Conservation (phyloP, 768 basidiomycete species). For the Chalciporus pseudorubinellus region DNA sequence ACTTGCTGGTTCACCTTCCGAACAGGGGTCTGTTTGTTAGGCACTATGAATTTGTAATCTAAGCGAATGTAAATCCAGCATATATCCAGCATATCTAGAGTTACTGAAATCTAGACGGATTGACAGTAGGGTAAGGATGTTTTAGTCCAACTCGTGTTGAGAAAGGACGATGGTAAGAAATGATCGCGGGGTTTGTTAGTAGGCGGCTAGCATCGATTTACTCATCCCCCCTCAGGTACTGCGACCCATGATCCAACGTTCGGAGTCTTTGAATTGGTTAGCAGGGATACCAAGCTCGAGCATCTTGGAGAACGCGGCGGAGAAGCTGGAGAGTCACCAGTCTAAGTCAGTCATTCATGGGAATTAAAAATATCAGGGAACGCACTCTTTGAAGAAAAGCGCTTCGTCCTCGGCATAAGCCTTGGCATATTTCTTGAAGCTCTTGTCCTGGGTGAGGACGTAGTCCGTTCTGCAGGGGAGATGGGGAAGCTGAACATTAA, state of each 20-base stretch:
- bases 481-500: not conserved
- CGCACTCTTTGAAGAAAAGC: conserved; percentile 93
- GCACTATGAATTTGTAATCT: no score
- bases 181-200: no score
- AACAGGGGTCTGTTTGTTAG: no score
- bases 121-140: no score
- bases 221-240: no score
- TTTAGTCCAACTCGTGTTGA: no score
- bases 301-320: conserved; percentile 69
- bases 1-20: no score
- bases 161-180: no score
- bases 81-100: no score
- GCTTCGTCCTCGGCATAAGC: conserved; percentile 83
- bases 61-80: no score
- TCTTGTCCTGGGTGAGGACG: conserved; percentile 84
- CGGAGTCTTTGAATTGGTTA: conserved; percentile 66
- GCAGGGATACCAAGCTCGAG: conserved; percentile 93
- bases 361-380: conserved; percentile 5
- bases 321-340: conserved; percentile 57
- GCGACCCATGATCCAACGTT: conserved; percentile 67
- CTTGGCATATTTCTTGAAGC: conserved; percentile 85
- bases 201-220: no score
- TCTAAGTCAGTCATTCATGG: not conserved
- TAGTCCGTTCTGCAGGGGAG: conserved; percentile 67
- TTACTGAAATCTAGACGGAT: no score